Evolutionary conservation across 2,329 filamentous ascomycete genomes (phyloP), one percentile per base, ranked within the genome.

Genomic region (Trichoderma polysporum): DNA sequence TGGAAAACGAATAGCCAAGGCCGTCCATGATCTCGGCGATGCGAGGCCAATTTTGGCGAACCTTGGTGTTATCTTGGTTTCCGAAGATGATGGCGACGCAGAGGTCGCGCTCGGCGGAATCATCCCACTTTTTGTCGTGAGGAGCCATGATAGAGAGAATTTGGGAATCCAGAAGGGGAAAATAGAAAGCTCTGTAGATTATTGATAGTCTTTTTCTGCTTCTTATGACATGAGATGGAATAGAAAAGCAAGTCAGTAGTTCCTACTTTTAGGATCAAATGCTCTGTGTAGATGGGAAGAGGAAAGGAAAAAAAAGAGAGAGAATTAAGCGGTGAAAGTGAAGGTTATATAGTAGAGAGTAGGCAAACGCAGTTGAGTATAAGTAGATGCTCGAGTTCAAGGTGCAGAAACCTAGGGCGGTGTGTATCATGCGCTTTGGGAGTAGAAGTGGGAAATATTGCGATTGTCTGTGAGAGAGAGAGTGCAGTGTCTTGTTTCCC

Each of bases 71-170:
- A 0, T 75, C 74, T 41, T 72, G 70, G 60, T 69, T 72, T 61
- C 71, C 68, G 63, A 75, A 62, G 62, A 79, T 74, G 60, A 79
- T 70, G 56, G 78, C 74, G 45, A 80, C 73, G 68, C 76, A 78
- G 67, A 81, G 77, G 58, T 80, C 78, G 8, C 74, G 76, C 70
- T 80, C 78, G n/a, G 76, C 77, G 15, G 69, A 61, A 22, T 69
- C 66, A 15, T 76, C 75, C 79, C 79, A 80, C 67, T 78, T 79
- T 73, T 79, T 80, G 41, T 77, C 75, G 2, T 67, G 17, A 7
- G 68, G 69, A 67, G 73, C 71, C 75, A 75, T 77, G 41, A n/a
- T 66, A n/a, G 31, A 22, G 22, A 49, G 5, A 50, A n/a, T n/a
- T n/a, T 41, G n/a, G n/a, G n/a, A 47, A 22, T 19, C 2, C 2